phyloP scores from a whole-genome alignment of 176 grass and related monocot species.

The Leersia perrieri region DNA sequence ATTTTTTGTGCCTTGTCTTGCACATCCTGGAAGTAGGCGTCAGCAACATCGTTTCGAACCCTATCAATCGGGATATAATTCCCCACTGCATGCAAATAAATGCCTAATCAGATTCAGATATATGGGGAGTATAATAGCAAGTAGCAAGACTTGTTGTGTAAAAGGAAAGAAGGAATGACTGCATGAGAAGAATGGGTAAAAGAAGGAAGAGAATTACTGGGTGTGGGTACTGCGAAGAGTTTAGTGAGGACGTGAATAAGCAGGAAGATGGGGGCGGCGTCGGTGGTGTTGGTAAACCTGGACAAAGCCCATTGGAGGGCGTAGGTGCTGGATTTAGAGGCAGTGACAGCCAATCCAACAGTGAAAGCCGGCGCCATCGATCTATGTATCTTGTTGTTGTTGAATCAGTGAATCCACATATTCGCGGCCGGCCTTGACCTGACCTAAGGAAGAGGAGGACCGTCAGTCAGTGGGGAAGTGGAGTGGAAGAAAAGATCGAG shows the following conservation, averaged over 20 bases:
- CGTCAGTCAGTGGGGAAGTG: too few species aligned
- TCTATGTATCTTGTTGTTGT: neutral
- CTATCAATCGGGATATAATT: conserved; percentile 31
- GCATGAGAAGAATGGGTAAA: neutral
- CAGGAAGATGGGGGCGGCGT: neutral
- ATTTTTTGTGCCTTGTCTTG: conserved; percentile 13
- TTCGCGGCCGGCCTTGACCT: too few species aligned
- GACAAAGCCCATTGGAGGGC: conserved; percentile 31
- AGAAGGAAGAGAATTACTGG: neutral
- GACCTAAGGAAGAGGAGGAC: too few species aligned
- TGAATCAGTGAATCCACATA: too few species aligned
- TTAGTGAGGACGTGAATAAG: conserved; percentile 29
- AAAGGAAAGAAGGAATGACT: neutral
- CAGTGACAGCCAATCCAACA: conserved; percentile 20
- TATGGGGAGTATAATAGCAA: too few species aligned
- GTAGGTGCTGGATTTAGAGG: conserved; percentile 1
- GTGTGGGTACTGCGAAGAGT: conserved; percentile 22
- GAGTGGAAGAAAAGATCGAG: too few species aligned
- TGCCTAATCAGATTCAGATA: too few species aligned
- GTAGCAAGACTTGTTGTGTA: too few species aligned
- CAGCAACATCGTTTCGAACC: neutral
- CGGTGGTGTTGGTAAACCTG: neutral
- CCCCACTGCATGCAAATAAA: conserved; percentile 22
- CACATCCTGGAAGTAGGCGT: conserved; percentile 12
- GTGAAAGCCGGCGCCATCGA: neutral